Percentiles rank a stretch among this genome's conserved stretches.
These are phyloP conservation scores for Solanum piurae DNA, from an alignment of 257 asterid genomes.

Conservation along the genomic window DNA sequence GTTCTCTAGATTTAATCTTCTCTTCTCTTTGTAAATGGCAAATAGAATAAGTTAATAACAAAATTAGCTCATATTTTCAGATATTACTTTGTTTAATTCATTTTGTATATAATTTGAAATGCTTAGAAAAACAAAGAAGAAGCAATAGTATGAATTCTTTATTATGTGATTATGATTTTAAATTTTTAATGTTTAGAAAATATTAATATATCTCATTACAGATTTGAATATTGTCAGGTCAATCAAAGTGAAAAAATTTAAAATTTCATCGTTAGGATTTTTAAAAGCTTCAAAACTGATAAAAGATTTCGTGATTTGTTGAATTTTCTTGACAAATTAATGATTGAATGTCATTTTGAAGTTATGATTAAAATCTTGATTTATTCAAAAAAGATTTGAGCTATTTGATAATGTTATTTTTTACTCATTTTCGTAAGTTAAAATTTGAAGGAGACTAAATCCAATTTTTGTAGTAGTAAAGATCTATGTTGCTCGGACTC, in stretches of 20 bases:
- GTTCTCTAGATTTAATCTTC: no score
- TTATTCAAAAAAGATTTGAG: not conserved
- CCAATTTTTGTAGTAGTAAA: not conserved
- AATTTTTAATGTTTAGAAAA: not conserved
- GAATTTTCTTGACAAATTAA: not conserved
- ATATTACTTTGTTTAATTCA: not conserved
- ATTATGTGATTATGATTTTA: not conserved
- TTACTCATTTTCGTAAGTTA: not conserved
- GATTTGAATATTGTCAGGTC: not conserved
- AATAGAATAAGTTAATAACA: not conserved
- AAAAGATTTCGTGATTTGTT: not conserved
- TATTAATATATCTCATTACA: not conserved
- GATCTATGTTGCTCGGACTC: no score
- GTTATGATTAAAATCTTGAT: not conserved
- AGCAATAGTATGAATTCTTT: not conserved
- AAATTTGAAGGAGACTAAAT: not conserved
- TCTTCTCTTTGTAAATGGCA: no score
- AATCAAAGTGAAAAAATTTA: not conserved
- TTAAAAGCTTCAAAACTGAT: not conserved
- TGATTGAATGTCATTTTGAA: not conserved
- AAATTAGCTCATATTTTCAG: not conserved
- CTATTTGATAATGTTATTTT: not conserved
- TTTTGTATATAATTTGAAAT: not conserved
- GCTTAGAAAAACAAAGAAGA: not conserved
- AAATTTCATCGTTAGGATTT: not conserved